Evolutionary conservation across 2,329 filamentous ascomycete species (phyloP).

Genomic region (Emergomyces pasteurianus): DNA sequence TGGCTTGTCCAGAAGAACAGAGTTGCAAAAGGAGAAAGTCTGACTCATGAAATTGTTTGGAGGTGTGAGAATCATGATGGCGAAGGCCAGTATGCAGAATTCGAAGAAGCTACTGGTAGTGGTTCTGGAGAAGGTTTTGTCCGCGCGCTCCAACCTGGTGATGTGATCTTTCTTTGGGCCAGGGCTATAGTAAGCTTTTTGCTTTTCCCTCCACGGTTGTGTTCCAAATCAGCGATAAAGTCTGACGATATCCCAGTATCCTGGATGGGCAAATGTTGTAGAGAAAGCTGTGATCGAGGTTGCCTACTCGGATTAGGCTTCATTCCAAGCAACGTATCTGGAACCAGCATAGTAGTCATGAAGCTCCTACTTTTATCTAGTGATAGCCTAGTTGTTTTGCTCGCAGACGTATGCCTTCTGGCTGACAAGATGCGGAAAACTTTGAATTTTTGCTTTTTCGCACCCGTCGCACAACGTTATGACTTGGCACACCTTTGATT

Average conservation of each 20-base stretch:
- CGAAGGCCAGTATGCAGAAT: background rate
- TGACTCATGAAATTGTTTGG: background rate
- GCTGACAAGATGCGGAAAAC: background rate
- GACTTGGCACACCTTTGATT: background rate
- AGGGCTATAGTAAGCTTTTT: background rate
- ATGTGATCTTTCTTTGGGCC: slow-evolving; percentile 2
- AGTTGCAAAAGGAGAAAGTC: background rate
- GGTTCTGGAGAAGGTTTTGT: background rate
- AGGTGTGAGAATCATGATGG: background rate
- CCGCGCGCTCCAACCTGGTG: background rate
- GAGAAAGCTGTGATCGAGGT: background rate
- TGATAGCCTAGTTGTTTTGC: background rate
- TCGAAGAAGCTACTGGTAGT: background rate
- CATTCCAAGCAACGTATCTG: background rate
- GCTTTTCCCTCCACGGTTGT: background rate
- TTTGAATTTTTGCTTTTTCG: background rate
- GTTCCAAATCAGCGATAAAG: background rate
- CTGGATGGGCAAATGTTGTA: slow-evolving; percentile 1
- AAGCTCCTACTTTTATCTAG: background rate
- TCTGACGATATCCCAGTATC: background rate
- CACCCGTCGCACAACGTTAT: background rate
- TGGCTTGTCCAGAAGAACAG: background rate
- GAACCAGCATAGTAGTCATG: background rate
- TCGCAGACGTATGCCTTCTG: background rate
- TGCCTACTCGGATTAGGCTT: background rate